These are phyloP conservation scores for Fomitopsis serialis DNA, from an alignment of 768 basidiomycete genomes.

Conservation along the genomic window DNA sequence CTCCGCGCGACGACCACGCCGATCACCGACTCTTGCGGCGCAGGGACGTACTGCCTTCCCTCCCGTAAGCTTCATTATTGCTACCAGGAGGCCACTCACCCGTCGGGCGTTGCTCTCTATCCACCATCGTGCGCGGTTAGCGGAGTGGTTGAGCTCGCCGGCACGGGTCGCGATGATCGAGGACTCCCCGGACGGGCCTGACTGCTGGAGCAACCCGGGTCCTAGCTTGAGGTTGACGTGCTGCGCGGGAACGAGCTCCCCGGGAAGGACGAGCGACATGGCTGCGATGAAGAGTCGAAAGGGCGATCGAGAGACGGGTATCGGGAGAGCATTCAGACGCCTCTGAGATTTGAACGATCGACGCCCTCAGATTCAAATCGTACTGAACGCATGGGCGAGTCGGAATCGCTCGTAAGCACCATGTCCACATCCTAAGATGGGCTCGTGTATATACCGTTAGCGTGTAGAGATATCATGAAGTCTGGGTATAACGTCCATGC, in stretches of 20 bases:
- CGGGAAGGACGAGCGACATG: slow-evolving; percentile 73
- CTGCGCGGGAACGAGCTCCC: slow-evolving; percentile 68
- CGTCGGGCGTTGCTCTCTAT: slow-evolving; percentile 81
- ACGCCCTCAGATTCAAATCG: neutral
- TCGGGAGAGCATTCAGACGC: no score
- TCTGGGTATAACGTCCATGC: no score
- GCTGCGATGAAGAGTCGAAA: slow-evolving; percentile 6
- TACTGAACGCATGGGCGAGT: neutral
- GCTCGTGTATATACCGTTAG: no score
- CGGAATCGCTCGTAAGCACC: no score
- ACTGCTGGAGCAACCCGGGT: slow-evolving; percentile 65
- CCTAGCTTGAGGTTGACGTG: slow-evolving; percentile 83
- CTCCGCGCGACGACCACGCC: slow-evolving; percentile 75
- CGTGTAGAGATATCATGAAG: no score
- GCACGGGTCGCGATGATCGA: slow-evolving; percentile 59
- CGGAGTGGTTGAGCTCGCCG: slow-evolving; percentile 62
- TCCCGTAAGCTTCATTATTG: neutral
- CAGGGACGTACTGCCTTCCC: slow-evolving; percentile 75
- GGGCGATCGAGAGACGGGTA: no score
- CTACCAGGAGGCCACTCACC: slow-evolving; percentile 42
- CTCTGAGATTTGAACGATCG: no score
- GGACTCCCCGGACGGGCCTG: slow-evolving; percentile 24
- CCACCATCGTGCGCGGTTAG: slow-evolving; percentile 81
- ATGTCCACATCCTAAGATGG: no score
- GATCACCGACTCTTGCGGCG: slow-evolving; percentile 83